Base-by-base conservation (phyloP, 495 filamentous ascomycete genomes). In the Aspergillus bertholletiae region DNA sequence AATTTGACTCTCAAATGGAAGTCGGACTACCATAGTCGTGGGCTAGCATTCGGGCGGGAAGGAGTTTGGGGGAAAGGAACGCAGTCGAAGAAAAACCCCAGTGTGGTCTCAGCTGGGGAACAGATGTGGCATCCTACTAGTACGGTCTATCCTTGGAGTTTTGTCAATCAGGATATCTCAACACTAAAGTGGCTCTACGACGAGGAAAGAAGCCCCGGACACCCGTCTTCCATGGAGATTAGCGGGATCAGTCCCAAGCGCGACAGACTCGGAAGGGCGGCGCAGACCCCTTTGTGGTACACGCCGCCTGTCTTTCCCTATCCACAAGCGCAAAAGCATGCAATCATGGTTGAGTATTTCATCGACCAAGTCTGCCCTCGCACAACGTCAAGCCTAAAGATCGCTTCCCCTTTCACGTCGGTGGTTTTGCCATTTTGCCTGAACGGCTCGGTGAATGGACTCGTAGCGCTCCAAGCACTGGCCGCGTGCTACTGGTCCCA, bases 401-500 rank as follows among this genome's bases (percentile, higher is more conserved):
- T 12, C 2, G 30, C 30, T 5, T 60, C 57, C 2, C 57, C 57
- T 1, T 60, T 60, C 28, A 49, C 57, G 9, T 56, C 57, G 15
- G 53, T 60, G 17, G 49, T 60, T 30, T 53, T 60, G 12, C 57
- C 57, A n/a, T 60, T 53, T 35, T 51, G 49, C 35, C 32, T 40
- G 1, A 37, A n/a, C 9, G 49, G 4, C 1, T 41, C 49, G 15
- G 34, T 45, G 3, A 45, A 28, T 3, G 57, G 56, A 3, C 15
- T 60, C 8, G 26, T 37, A 27, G 57, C 57, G 5, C 35, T 60
- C 23, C 48, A 53, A 41, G 57, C 57, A 7, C 23, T 60, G 34
- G 53, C 53, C 0, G 57, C 57, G 8, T 60, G 57, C 21, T 49
- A 56, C 40, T 60, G 57, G 57, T 41, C 53, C 15, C 53, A 60